Evolutionary conservation across 1,139 yeast species (phyloP).

Genomic region (Diutina scorzettiae): DNA sequence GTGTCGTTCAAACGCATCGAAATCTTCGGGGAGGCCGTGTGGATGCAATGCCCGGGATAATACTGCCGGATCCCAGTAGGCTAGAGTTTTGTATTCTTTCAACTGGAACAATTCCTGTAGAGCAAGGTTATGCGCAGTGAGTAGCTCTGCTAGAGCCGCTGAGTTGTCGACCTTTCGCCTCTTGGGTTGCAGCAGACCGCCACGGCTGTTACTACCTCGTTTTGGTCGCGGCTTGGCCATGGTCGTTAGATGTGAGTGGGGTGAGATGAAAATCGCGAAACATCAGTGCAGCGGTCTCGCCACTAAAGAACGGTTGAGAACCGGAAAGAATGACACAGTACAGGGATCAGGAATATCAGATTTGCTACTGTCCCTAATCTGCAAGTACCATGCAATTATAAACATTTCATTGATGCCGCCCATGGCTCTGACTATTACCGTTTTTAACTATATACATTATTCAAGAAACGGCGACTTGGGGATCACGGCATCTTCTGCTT

Average conservation of each 20-base stretch:
- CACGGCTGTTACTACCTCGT: not conserved
- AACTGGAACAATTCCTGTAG: slow-evolving; percentile 45
- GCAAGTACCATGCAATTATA: too few relatives aligned
- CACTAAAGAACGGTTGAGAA: too few relatives aligned
- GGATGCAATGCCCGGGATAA: slow-evolving; percentile 18
- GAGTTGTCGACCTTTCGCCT: not conserved
- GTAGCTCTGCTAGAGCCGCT: slow-evolving; percentile 18
- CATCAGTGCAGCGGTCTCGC: too few relatives aligned
- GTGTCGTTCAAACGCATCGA: slow-evolving; percentile 20
- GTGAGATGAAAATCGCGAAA: too few relatives aligned
- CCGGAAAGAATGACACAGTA: too few relatives aligned
- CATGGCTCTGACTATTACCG: too few relatives aligned
- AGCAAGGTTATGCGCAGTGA: slow-evolving; percentile 32
- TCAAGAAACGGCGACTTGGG: not conserved
- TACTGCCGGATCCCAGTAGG: slow-evolving; percentile 47
- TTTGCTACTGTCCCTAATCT: too few relatives aligned
- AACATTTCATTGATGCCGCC: too few relatives aligned
- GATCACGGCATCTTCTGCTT: not conserved
- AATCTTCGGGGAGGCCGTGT: slow-evolving; percentile 24
- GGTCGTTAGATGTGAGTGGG: too few relatives aligned
- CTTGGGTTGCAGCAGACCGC: not conserved
- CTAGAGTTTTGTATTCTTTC: slow-evolving; percentile 47
- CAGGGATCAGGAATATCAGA: not conserved
- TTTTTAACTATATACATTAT: not conserved
- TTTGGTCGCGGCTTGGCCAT: slow-evolving; percentile 3